A percentile compares a stretch with the other conserved stretches of the same genome.
Evolutionary conservation across 495 filamentous ascomycete genomes (phyloP).

Genomic region (Immersiella caudata): DNA sequence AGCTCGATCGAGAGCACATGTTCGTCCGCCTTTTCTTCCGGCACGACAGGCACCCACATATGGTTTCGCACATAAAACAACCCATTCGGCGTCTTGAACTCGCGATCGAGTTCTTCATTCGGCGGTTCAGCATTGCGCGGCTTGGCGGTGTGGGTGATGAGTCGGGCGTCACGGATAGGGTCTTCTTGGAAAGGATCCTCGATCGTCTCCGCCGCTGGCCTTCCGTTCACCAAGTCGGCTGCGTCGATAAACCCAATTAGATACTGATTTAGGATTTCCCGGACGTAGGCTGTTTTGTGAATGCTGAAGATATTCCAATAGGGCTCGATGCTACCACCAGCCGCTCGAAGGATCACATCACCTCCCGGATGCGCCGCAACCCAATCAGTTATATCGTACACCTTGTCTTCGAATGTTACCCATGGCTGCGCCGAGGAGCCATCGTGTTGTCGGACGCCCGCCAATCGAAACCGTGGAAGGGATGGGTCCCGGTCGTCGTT

Average conservation of each 20-base stretch:
- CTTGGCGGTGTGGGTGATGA: constrained; percentile 51
- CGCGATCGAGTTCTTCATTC: constrained; percentile 42
- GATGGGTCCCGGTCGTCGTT: constrained; percentile 38
- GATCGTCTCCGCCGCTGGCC: constrained; percentile 46
- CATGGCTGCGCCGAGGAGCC: constrained; percentile 50
- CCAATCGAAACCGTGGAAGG: constrained; percentile 49
- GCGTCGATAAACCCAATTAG: constrained; percentile 56
- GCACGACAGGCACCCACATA: constrained; percentile 60
- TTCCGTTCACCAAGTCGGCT: constrained; percentile 53
- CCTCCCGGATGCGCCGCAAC: constrained; percentile 61
- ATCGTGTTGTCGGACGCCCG: constrained; percentile 53
- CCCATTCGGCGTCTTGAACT: constrained; percentile 56
- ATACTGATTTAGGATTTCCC: constrained; percentile 59
- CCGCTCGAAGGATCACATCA: constrained; percentile 61
- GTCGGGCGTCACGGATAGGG: constrained; percentile 50
- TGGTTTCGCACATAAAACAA: constrained; percentile 67
- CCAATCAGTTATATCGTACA: constrained; percentile 65
- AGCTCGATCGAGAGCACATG: constrained; percentile 59
- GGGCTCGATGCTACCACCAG: constrained; percentile 58
- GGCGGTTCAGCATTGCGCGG: constrained; percentile 64
- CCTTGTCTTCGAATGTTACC: constrained; percentile 55
- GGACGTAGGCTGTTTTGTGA: constrained; percentile 59
- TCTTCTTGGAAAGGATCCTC: constrained; percentile 61
- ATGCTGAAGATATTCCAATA: constrained; percentile 68
- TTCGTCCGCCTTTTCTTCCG: constrained; percentile 38